Base-by-base conservation (phyloP, 257 asterid species). In the Prunella vulgaris region DNA sequence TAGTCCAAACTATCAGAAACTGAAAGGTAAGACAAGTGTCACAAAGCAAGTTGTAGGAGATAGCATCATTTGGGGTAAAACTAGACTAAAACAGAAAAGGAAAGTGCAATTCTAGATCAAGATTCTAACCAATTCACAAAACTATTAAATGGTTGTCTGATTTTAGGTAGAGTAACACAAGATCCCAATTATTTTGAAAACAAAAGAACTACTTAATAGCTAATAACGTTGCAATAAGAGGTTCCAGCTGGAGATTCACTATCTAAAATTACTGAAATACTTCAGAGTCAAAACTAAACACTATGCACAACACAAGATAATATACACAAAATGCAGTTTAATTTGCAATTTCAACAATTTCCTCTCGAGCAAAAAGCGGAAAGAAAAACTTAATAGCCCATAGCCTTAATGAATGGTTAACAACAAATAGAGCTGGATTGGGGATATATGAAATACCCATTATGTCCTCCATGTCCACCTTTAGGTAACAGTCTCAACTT, bases 391-490 rank as follows among this genome's bases (percentile, higher is more conserved):
- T n/a, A 33, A 38, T 38, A 30, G 7, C 59, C 32, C 35, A n/a
- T 60, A 17, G 32, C 17, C 42, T 22, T 56, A 60, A 60, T 9
- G 69, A 44, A 60, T 30, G 68, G 33, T 66, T 35, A 25, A 63
- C 73, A 65, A 64, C 7, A 13, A 72, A 65, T 22, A 51, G 5
- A 71, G 75, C n/a, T n/a, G 70, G 42, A 42, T 71, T 13, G 66
- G 57, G 40, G 49, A 64, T 44, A 68, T 66, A 22, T 59, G 59
- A 68, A 13, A 17, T 87, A 89, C 99, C 99, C 97, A 27, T 94
- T 94, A 72, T 94, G 99, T 38, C 97, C 99, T 67, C 95, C 97
- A 73, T 94, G 99, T 56, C 99, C 99, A 76, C 99, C 99, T 85
- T 94, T 91, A 21, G 99, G 99, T 69, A 94, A 75, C 42, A 94